Evolutionary conservation across 2,329 filamentous ascomycete species (phyloP).

Genomic region (Pseudocercospora fuligena): DNA sequence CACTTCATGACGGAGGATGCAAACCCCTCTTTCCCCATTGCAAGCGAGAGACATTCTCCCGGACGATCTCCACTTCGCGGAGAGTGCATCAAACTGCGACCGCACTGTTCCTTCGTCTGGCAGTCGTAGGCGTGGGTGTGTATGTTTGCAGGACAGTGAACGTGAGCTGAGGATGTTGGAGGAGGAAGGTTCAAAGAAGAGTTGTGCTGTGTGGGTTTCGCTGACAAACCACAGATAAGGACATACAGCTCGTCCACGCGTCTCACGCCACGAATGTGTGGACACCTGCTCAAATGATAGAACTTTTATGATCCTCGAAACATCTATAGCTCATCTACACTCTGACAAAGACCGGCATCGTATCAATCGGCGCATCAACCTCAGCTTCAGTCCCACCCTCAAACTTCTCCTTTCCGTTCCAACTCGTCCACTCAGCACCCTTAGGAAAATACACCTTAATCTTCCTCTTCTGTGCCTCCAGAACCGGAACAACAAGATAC

Average conservation of each 20-base stretch:
- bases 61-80: neutral
- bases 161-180: neutral
- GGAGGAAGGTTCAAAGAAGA: neutral
- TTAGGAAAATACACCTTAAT: constrained; percentile 60
- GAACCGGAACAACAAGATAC: constrained; percentile 63
- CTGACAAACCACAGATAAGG: neutral
- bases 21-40: neutral
- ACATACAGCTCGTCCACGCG: too few relatives aligned
- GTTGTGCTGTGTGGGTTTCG: neutral
- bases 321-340: neutral
- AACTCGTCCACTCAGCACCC: constrained; percentile 52
- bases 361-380: constrained; percentile 28
- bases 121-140: neutral
- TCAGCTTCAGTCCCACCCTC: constrained; percentile 26
- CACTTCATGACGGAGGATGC: neutral
- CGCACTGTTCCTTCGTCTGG: neutral
- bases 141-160: neutral
- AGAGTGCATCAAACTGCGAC: neutral
- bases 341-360: constrained; percentile 30
- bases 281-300: neutral
- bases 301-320: neutral
- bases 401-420: constrained; percentile 40
- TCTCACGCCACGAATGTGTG: too few relatives aligned
- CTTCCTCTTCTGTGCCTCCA: constrained; percentile 54
- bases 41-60: neutral